Evolutionary conservation across 768 basidiomycete genomes (phyloP), one percentile per base, ranked within the genome.

Genomic region (Lactifluus hygrophoroides): DNA sequence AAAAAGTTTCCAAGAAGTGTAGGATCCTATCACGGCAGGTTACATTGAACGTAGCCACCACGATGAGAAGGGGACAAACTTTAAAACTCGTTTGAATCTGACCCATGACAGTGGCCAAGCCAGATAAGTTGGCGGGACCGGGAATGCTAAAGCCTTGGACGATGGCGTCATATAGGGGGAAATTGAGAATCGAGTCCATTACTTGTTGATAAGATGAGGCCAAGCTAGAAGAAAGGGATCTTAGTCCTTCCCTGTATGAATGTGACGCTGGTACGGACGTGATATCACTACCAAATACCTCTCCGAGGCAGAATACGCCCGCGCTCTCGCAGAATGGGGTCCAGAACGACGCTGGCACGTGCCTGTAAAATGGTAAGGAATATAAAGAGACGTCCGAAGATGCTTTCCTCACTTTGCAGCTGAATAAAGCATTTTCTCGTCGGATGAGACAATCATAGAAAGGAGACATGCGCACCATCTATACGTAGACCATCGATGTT

Each of bases 401-500:
- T 38, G 14, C 9, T 13, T n/a, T 13, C 66, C 65, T 34, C 66
- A 74, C 74, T 73, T 72, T 23, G 71, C 71, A 55, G 71, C 69
- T 71, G 58, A 34, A n/a, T n/a, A n/a, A 3, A 30, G 9, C 5
- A 23, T 60, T 19, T 17, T 28, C 28, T 47, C 14, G 45, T 35
- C 19, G 56, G 27, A 55, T 38, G 45, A 56, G 37, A n/a, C 14
- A 16, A 34, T 4, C 45, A 56, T 47, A 19, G 6, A 16, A 37
- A 35, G 21, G 43, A 38, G 56, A 55, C 28, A 13, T 5, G 58
- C 75, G 58, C 47, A 74, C 76, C 88, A 68, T 93, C 91, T 68
- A 94, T 87, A 49, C 91, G 84, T 57, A 94, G 80, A n/a, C 90
- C 88, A 68, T 94, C 91, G 59, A 94, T 84, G 28, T 72, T 73